Conservation (phyloP, 805 yeast genomes). For the Yamadazyma takamatsuzukensis region DNA sequence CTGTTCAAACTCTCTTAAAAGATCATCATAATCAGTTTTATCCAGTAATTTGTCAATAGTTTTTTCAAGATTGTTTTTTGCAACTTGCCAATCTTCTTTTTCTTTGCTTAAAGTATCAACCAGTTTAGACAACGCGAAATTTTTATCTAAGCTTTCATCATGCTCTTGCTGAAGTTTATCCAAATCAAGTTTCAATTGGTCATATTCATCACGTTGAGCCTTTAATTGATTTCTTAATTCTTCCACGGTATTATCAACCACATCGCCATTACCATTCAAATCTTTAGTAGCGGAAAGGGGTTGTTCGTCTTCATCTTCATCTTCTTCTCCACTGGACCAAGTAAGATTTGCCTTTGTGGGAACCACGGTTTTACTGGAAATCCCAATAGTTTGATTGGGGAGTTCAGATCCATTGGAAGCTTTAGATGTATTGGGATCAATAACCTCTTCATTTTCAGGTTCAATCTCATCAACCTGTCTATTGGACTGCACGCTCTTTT, state of each 20-base stretch:
- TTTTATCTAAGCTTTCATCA: constrained; percentile 5
- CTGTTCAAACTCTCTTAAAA: constrained; percentile 22
- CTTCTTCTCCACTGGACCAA: constrained; percentile 87
- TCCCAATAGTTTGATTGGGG: constrained; percentile 30
- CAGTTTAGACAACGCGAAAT: constrained; percentile 6
- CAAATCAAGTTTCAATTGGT: constrained; percentile 6
- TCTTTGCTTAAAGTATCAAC: constrained; percentile 4
- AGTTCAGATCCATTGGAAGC: constrained; percentile 6
- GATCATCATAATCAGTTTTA: constrained; percentile 7
- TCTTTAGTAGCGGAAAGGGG: background rate
- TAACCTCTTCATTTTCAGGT: background rate
- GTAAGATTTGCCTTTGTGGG: constrained; percentile 82
- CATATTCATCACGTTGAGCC: background rate
- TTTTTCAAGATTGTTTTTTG: constrained; percentile 6
- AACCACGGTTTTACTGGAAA: constrained; percentile 67
- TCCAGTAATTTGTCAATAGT: constrained; percentile 4
- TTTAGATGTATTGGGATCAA: constrained; percentile 3
- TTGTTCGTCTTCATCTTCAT: constrained; percentile 25
- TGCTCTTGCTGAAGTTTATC: constrained; percentile 7
- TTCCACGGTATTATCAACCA: constrained; percentile 1
- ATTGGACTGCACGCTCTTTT: background rate
- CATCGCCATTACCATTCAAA: background rate
- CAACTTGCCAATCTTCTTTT: constrained; percentile 4
- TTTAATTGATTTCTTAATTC: constrained; percentile 2
- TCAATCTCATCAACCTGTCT: background rate